phyloP scores from a whole-genome alignment of 768 basidiomycete species.

The Lactarius pseudohatsudake region DNA sequence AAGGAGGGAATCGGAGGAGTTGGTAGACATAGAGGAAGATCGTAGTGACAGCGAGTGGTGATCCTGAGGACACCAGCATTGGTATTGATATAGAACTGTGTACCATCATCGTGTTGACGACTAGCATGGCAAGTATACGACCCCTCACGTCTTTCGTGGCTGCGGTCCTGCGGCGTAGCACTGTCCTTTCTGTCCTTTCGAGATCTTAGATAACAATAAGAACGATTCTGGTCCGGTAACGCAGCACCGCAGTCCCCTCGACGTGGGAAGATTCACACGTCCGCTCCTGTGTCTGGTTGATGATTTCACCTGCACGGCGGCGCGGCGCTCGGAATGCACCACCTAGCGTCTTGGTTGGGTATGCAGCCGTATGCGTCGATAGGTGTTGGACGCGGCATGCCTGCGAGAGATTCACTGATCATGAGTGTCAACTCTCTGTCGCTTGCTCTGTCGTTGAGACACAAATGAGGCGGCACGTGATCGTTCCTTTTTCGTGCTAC shows the following conservation, averaged over 20 bases:
- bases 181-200: neutral
- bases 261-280: neutral
- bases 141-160: neutral
- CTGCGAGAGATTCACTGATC: neutral
- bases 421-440: no score
- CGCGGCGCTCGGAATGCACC: no score
- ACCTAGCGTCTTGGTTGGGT: constrained; percentile 56
- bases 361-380: constrained; percentile 45
- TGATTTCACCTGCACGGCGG: neutral
- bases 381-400: constrained; percentile 39
- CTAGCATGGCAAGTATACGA: neutral
- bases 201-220: neutral
- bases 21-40: neutral
- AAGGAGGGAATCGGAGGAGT: neutral
- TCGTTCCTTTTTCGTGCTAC: no score
- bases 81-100: neutral
- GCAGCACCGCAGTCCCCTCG: neutral
- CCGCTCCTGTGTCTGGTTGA: no score
- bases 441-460: no score
- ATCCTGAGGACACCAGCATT: neutral
- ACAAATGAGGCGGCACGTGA: constrained; percentile 30
- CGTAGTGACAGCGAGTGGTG: neutral
- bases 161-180: neutral
- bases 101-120: neutral
- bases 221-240: neutral